phyloP scores from a whole-genome alignment of 2,329 filamentous ascomycete species.

The Sporothrix pseudoabietina region DNA sequence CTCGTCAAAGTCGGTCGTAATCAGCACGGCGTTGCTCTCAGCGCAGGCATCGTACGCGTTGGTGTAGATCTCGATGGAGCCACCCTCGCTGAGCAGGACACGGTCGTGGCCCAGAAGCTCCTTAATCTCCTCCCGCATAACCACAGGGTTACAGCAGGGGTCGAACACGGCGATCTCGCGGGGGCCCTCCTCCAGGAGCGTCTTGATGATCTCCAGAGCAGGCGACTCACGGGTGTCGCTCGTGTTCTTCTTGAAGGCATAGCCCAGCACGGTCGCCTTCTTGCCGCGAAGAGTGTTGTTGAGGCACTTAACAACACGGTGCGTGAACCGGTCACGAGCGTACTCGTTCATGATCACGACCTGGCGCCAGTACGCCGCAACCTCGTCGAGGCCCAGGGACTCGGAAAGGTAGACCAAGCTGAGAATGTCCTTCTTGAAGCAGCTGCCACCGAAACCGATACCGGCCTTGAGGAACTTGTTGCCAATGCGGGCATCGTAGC shows the following conservation, averaged over 20 bases:
- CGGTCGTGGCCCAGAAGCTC: slow-evolving; percentile 44
- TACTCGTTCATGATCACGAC: slow-evolving; percentile 78
- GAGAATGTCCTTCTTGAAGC: slow-evolving; percentile 79
- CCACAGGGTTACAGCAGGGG: slow-evolving; percentile 59
- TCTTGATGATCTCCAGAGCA: slow-evolving; percentile 67
- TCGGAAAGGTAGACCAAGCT: slow-evolving; percentile 74
- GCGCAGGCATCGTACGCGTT: slow-evolving; percentile 55
- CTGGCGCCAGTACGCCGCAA: slow-evolving; percentile 73
- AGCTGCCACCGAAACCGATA: slow-evolving; percentile 77
- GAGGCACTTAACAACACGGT: slow-evolving; percentile 65
- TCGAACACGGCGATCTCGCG: slow-evolving; percentile 69
- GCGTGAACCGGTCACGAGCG: slow-evolving; percentile 68
- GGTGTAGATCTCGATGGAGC: slow-evolving; percentile 52
- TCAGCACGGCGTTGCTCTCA: slow-evolving; percentile 53
- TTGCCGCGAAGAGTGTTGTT: slow-evolving; percentile 69
- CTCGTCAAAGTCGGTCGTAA: slow-evolving; percentile 61
- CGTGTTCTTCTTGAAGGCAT: slow-evolving; percentile 79
- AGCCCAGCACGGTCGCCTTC: slow-evolving; percentile 73
- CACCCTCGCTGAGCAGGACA: slow-evolving; percentile 44
- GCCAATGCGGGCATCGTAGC: slow-evolving; percentile 71
- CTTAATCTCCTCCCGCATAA: slow-evolving; percentile 55
- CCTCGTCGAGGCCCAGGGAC: slow-evolving; percentile 67
- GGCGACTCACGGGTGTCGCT: slow-evolving; percentile 73
- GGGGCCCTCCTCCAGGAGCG: slow-evolving; percentile 65
- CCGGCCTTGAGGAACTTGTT: slow-evolving; percentile 72